Evolutionary conservation across 2,329 filamentous ascomycete species (phyloP).

Genomic region (Aureobasidium sp.): DNA sequence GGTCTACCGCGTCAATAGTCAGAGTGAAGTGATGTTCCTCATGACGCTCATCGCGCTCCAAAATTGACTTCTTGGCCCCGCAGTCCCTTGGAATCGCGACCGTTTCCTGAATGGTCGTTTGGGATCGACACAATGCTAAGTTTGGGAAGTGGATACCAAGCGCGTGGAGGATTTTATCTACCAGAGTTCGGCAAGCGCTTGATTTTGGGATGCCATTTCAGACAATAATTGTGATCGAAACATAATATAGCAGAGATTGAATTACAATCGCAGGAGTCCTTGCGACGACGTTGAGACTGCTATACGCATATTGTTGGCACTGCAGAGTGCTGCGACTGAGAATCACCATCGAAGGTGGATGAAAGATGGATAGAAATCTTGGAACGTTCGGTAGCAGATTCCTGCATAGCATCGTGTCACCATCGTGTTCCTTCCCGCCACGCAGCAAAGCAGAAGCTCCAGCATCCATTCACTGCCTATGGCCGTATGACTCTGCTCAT

Average conservation of each 20-base stretch:
- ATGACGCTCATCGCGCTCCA: neutral
- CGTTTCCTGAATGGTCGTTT: constrained; percentile 5
- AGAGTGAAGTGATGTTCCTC: neutral
- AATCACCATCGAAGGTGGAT: neutral
- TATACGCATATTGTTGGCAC: neutral
- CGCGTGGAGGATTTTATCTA: neutral
- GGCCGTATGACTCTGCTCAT: neutral
- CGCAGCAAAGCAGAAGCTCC: neutral
- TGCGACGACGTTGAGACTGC: neutral
- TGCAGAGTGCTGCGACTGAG: neutral
- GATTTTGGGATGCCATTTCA: neutral
- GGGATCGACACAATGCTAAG: constrained; percentile 8
- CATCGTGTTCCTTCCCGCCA: neutral
- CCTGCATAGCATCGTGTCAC: constrained; percentile 3
- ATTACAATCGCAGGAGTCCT: too few relatives aligned
- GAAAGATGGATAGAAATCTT: neutral
- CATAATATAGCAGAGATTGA: too few relatives aligned
- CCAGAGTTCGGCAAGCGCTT: neutral
- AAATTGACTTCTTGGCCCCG: neutral
- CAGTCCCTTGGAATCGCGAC: neutral
- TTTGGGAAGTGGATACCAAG: constrained; percentile 2
- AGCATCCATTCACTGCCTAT: neutral
- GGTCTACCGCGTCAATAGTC: neutral
- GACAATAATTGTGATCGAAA: too few relatives aligned
- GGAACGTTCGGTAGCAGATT: neutral